These are phyloP conservation scores for Fusarium drepaniforme DNA, from an alignment of 2,329 filamentous ascomycete genomes.

Conservation along the genomic window DNA sequence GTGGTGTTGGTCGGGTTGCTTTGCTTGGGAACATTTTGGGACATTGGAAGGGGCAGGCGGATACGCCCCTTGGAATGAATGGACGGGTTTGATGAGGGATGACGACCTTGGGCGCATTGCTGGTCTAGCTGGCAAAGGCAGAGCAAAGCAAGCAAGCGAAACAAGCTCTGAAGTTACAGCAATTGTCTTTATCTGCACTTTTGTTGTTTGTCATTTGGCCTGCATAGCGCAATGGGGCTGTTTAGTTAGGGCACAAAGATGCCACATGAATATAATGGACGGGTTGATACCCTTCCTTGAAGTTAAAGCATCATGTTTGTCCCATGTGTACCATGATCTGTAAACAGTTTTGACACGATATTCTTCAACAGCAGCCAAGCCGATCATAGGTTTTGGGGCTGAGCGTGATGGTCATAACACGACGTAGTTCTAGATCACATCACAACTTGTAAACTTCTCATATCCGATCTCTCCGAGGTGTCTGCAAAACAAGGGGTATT, in stretches of 20 bases:
- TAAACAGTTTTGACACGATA: not conserved
- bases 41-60: slow-evolving; percentile 16
- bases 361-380: not conserved
- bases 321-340: not conserved
- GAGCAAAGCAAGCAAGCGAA: slow-evolving; percentile 13
- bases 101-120: slow-evolving; percentile 12
- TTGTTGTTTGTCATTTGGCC: slow-evolving; percentile 7
- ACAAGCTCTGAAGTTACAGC: slow-evolving; percentile 23
- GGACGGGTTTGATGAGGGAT: slow-evolving; percentile 30
- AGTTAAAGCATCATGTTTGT: not conserved
- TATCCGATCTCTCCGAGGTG: not conserved
- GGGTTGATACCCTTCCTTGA: not conserved
- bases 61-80: slow-evolving; percentile 32
- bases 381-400: not conserved
- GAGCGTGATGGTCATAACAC: not conserved
- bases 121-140: slow-evolving; percentile 15
- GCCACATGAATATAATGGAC: slow-evolving; percentile 19
- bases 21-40: slow-evolving; percentile 33
- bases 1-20: slow-evolving; percentile 42
- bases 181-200: slow-evolving; percentile 30
- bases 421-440: not conserved
- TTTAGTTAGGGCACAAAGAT: slow-evolving; percentile 18
- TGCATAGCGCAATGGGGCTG: slow-evolving; percentile 16
- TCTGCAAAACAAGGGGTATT: not conserved
- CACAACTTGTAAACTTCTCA: not conserved